A percentile compares a stretch with the other conserved stretches of the same genome.
These are phyloP conservation scores for Lachnellula hyalina DNA, from an alignment of 2,329 filamentous ascomycete species.

Conservation along the genomic window DNA sequence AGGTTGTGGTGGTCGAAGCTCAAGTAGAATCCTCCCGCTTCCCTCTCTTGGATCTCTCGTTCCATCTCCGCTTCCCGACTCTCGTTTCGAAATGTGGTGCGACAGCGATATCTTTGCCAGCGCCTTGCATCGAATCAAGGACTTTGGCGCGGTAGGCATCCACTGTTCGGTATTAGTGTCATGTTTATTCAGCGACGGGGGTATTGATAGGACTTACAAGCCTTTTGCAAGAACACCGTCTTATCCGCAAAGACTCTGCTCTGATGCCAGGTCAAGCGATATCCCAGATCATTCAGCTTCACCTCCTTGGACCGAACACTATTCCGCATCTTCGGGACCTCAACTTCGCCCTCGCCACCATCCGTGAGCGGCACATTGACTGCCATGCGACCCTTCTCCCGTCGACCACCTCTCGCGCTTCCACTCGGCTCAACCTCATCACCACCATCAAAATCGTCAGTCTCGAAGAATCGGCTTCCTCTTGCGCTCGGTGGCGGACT, in stretches of 20 bases:
- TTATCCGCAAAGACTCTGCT: slow-evolving; percentile 84
- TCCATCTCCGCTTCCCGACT: slow-evolving; percentile 74
- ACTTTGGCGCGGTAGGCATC: slow-evolving; percentile 95
- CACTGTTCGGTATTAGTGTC: slow-evolving; percentile 46
- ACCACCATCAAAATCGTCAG: slow-evolving; percentile 58
- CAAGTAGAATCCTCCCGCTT: slow-evolving; percentile 12
- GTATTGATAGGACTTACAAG: slow-evolving; percentile 58
- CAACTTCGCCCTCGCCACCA: slow-evolving; percentile 66
- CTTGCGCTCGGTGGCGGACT: slow-evolving; percentile 72
- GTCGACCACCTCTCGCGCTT: slow-evolving; percentile 24
- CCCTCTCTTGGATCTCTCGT: slow-evolving; percentile 47
- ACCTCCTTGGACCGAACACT: slow-evolving; percentile 73
- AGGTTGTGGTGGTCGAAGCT: not conserved
- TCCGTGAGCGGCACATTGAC: slow-evolving; percentile 63
- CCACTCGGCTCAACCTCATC: slow-evolving; percentile 35
- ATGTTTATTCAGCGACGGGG: not conserved
- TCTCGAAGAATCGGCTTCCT: slow-evolving; percentile 68
- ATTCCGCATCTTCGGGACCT: slow-evolving; percentile 69
- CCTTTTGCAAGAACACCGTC: slow-evolving; percentile 84
- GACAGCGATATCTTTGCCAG: slow-evolving; percentile 67
- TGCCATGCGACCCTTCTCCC: slow-evolving; percentile 38
- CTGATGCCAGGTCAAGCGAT: slow-evolving; percentile 95
- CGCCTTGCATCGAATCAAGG: slow-evolving; percentile 70
- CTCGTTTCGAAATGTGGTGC: slow-evolving; percentile 87
- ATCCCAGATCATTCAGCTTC: slow-evolving; percentile 87